phyloP scores from a whole-genome alignment of 1,139 yeast species.

The Candida gigantensis region DNA sequence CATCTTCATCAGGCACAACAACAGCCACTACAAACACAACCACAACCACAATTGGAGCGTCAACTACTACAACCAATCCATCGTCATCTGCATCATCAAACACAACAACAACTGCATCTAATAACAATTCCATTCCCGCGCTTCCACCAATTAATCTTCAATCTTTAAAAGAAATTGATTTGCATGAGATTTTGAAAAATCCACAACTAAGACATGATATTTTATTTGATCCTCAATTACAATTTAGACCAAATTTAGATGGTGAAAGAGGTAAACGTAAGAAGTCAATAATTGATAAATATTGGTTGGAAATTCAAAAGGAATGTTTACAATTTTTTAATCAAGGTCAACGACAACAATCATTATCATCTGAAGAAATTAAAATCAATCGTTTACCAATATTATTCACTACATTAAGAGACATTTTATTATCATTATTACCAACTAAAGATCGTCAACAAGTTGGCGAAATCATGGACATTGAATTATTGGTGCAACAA shows the following conservation, averaged over 20 bases:
- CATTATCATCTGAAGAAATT: constrained; percentile 16
- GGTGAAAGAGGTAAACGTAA: constrained; percentile 87
- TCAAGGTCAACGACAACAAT: no score
- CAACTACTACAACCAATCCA: constrained; percentile 7
- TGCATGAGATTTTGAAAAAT: constrained; percentile 85
- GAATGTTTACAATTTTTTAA: constrained; percentile 54
- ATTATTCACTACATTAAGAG: constrained; percentile 74
- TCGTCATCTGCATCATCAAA: constrained; percentile 23
- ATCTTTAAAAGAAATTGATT: constrained; percentile 80
- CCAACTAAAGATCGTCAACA: constrained; percentile 76
- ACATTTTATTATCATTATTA: constrained; percentile 69
- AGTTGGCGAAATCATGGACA: constrained; percentile 75
- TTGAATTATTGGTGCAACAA: constrained; percentile 77
- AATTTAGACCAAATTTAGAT: constrained; percentile 88
- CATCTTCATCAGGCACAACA: no score
- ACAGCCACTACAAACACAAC: no score
- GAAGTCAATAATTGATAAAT: constrained; percentile 71
- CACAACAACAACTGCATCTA: constrained; percentile 16
- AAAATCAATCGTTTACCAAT: constrained; percentile 59
- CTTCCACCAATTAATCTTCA: constrained; percentile 85
- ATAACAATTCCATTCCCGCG: constrained; percentile 28
- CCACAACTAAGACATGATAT: constrained; percentile 94
- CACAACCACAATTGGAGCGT: no score
- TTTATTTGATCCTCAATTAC: constrained; percentile 87
- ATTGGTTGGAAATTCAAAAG: constrained; percentile 75